These are phyloP conservation scores for Planoprotostelium fungivorum DNA, from an alignment of 78 protist genomes.

Conservation along the genomic window DNA sequence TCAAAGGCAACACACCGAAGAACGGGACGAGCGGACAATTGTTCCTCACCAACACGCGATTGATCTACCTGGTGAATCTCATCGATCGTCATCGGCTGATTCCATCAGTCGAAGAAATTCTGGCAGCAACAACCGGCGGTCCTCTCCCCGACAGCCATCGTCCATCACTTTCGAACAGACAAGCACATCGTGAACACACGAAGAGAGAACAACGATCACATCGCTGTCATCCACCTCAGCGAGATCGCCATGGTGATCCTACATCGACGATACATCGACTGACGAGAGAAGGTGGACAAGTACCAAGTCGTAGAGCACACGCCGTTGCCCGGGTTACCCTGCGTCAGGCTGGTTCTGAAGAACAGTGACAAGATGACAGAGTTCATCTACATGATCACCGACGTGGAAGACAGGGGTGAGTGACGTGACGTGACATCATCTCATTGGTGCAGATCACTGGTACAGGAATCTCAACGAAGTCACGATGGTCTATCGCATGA, in stretches of 20 bases:
- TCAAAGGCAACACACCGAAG: not conserved
- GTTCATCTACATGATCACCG: not conserved
- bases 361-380: not conserved
- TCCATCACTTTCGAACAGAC: not conserved
- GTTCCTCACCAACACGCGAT: not conserved
- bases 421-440: not conserved
- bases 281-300: not conserved
- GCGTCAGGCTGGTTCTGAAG: not conserved
- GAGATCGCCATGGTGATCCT: not conserved
- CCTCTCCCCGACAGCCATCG: no score
- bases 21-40: not conserved
- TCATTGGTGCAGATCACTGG: not conserved
- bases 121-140: not conserved
- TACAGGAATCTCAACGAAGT: not conserved
- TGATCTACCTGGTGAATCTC: not conserved
- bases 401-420: not conserved
- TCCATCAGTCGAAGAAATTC: not conserved
- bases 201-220: not conserved
- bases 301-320: not conserved
- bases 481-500: not conserved
- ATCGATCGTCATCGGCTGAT: no score
- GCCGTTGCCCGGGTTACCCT: not conserved
- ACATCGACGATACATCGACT: not conserved
- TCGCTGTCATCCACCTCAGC: not conserved
- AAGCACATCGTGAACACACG: not conserved